phyloP scores from a whole-genome alignment of 2,329 filamentous ascomycete species.

The Cladosporium austrohemisphaericum region DNA sequence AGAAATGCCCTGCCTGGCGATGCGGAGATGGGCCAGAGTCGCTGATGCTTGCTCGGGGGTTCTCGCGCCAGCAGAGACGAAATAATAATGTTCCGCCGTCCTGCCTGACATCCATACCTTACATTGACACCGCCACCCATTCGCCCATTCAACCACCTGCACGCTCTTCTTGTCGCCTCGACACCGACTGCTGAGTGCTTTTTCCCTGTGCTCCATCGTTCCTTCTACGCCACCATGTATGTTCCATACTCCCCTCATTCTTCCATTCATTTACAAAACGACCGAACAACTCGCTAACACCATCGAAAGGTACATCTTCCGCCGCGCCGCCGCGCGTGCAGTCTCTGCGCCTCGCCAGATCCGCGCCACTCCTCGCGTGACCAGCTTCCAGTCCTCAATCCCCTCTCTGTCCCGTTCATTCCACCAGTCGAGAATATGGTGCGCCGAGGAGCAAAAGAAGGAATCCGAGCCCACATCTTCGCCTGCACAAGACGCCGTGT shows the following conservation, averaged over 20 bases:
- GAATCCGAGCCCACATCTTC: slow-evolving; percentile 32
- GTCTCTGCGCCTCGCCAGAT: slow-evolving; percentile 44
- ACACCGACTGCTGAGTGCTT: too few relatives aligned
- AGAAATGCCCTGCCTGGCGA: not conserved
- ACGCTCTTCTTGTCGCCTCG: too few relatives aligned
- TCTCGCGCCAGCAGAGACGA: too few relatives aligned
- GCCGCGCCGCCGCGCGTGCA: slow-evolving; percentile 55
- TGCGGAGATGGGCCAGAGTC: too few relatives aligned
- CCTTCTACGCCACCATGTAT: slow-evolving; percentile 9
- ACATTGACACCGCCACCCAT: too few relatives aligned
- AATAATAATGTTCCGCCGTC: too few relatives aligned
- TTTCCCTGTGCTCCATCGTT: not conserved
- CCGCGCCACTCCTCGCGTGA: slow-evolving; percentile 18
- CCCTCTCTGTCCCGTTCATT: slow-evolving; percentile 35
- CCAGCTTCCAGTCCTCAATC: slow-evolving; percentile 37
- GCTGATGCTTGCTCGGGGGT: too few relatives aligned
- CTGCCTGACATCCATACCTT: too few relatives aligned
- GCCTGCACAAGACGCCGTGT: slow-evolving; percentile 17
- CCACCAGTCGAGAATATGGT: slow-evolving; percentile 37
- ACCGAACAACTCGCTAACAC: not conserved
- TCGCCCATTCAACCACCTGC: too few relatives aligned
- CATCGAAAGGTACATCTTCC: slow-evolving; percentile 53
- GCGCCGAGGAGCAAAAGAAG: slow-evolving; percentile 20
- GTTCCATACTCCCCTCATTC: not conserved
- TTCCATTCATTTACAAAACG: not conserved